These are phyloP conservation scores for Crithidia mellificae DNA, from an alignment of 208 protist genomes.

Conservation along the genomic window DNA sequence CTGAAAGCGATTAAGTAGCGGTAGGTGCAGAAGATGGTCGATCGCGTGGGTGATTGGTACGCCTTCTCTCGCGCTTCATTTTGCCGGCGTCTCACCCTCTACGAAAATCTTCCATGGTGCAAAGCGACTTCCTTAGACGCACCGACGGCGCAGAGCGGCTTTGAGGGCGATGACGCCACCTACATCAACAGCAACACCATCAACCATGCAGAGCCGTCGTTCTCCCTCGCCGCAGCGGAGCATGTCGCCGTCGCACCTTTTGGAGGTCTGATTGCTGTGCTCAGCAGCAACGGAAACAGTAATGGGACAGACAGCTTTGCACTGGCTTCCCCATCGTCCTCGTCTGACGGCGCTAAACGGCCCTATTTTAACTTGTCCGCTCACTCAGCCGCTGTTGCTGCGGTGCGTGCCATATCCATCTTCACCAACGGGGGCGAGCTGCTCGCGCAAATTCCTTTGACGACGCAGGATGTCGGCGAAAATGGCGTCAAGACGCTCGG, in stretches of 20 bases:
- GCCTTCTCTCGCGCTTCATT: constrained; percentile 44
- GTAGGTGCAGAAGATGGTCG: constrained; percentile 47
- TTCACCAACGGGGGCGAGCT: constrained; percentile 47
- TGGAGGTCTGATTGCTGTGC: constrained; percentile 40
- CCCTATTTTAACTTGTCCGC: constrained; percentile 20
- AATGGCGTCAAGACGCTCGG: constrained; percentile 15
- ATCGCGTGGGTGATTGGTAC: constrained; percentile 56
- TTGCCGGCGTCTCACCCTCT: constrained; percentile 44
- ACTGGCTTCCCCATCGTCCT: neutral
- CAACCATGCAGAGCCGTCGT: neutral
- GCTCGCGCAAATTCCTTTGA: constrained; percentile 23
- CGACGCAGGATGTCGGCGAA: constrained; percentile 2
- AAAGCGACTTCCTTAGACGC: neutral
- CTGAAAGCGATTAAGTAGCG: no score
- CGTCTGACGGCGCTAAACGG: neutral
- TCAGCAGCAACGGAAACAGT: neutral
- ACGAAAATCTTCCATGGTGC: constrained; percentile 38
- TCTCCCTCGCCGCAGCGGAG: constrained; percentile 15
- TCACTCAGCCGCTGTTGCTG: constrained; percentile 9
- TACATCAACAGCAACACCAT: no score
- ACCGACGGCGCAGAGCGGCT: no score
- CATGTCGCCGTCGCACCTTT: constrained; percentile 33
- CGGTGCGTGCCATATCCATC: constrained; percentile 19
- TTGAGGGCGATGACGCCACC: no score
- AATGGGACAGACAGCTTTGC: neutral